Evolutionary conservation across 768 basidiomycete genomes (phyloP).

Genomic region (Chalciporus sphaerocephalus): DNA sequence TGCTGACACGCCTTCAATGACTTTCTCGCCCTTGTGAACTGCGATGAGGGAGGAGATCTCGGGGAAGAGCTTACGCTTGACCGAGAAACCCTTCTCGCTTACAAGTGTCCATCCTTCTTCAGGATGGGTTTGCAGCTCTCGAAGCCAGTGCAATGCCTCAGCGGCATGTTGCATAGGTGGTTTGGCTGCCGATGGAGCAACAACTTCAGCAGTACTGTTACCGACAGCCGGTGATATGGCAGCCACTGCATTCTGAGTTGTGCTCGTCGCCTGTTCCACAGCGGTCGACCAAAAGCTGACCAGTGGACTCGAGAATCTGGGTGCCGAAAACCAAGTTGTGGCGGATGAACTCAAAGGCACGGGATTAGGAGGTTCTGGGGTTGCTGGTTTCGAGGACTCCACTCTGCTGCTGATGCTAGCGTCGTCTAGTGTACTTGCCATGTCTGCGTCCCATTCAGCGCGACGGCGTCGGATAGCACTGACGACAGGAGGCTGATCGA

Average conservation of each 20-base stretch:
- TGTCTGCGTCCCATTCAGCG: constrained; percentile 67
- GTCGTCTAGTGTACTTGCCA: constrained; percentile 24
- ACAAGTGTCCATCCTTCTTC: constrained; percentile 72
- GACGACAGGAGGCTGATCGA: constrained; percentile 89
- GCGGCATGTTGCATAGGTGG: constrained; percentile 76
- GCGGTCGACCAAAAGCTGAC: constrained; percentile 70
- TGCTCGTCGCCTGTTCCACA: constrained; percentile 66
- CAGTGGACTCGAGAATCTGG: constrained; percentile 66
- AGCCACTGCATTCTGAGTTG: constrained; percentile 75
- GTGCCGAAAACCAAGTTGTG: constrained; percentile 52
- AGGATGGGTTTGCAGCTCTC: constrained; percentile 59
- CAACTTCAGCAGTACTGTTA: constrained; percentile 34
- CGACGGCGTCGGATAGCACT: constrained; percentile 62
- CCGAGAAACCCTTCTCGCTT: constrained; percentile 68
- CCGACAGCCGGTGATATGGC: constrained; percentile 59
- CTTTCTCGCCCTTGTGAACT: constrained; percentile 83
- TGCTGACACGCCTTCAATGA: constrained; percentile 89
- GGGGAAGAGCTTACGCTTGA: constrained; percentile 71
- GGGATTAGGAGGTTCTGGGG: constrained; percentile 21
- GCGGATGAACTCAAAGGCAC: constrained; percentile 9
- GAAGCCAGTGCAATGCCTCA: constrained; percentile 77
- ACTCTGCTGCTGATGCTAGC: constrained; percentile 9
- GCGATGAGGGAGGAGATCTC: constrained; percentile 78
- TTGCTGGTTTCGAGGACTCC: constrained; percentile 18
- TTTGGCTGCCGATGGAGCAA: constrained; percentile 51